Evolutionary conservation across 352 stramenopile species (phyloP).

Genomic region (Pythium brachiatum): DNA sequence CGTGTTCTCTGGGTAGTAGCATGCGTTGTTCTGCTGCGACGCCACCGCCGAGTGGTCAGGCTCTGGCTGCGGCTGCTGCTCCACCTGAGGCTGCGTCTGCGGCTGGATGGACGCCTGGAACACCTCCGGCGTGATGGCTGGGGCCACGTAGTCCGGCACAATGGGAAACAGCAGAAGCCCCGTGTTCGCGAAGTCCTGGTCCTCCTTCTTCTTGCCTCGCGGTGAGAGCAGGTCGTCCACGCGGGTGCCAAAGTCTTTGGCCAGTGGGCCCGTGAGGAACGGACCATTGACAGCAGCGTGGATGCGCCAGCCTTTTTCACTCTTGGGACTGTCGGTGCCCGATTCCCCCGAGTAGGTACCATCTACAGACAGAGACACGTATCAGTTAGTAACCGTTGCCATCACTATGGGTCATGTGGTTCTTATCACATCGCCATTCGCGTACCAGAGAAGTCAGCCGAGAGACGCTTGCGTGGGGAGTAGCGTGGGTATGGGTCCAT

Average conservation of each 20-base stretch:
- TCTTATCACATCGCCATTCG: too few species aligned
- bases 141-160: conserved; percentile 27
- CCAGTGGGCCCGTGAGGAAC: conserved; percentile 41
- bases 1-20: conserved; percentile 9
- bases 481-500: conserved; percentile 25
- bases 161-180: conserved; percentile 35
- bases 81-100: conserved; percentile 6
- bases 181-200: conserved; percentile 32
- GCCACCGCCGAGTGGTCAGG: conserved; percentile 9
- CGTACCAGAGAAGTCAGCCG: conserved; percentile 23
- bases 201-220: conserved; percentile 25
- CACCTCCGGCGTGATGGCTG: conserved; percentile 19
- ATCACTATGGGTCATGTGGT: too few species aligned
- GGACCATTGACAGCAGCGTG: conserved; percentile 31
- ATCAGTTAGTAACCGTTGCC: not conserved
- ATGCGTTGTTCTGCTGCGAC: conserved; percentile 4
- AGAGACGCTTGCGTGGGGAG: conserved; percentile 26
- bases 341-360: conserved; percentile 38
- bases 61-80: conserved; percentile 16
- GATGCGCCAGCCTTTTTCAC: conserved; percentile 31
- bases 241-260: conserved; percentile 25
- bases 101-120: conserved; percentile 23
- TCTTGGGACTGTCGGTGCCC: conserved; percentile 33
- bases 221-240: conserved; percentile 31
- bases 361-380: conserved; percentile 13